Conservation (phyloP, 1,284 basidiomycete species). For the Puccinia triticina region DNA sequence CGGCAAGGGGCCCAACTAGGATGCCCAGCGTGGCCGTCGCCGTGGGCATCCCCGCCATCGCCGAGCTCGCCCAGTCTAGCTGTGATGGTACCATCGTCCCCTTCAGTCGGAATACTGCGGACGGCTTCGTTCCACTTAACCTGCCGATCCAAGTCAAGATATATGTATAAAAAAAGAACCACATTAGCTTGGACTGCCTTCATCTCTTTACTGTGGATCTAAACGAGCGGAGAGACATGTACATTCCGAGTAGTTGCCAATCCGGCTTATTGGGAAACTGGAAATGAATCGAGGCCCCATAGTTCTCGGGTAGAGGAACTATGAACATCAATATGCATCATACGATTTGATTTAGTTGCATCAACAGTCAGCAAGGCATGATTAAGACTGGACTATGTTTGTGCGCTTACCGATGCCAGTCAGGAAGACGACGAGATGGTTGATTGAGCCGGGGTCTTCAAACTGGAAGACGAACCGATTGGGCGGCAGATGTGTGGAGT, state of each 20-base stretch:
- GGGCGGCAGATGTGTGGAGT: conserved; percentile 20
- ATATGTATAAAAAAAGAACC: conserved; percentile 32
- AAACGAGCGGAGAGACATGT: conserved; percentile 59
- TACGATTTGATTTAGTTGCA: neutral
- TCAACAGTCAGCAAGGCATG: too few species aligned
- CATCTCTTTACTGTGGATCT: neutral
- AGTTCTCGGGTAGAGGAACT: conserved; percentile 86
- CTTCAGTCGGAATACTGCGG: conserved; percentile 83
- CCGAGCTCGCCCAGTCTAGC: neutral
- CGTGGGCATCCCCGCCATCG: neutral
- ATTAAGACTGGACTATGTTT: too few species aligned
- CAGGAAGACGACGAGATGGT: conserved; percentile 86
- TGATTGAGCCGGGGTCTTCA: conserved; percentile 74
- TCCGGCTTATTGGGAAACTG: conserved; percentile 75
- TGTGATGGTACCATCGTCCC: conserved; percentile 64
- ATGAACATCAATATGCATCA: conserved; percentile 41
- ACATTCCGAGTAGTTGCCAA: conserved; percentile 86
- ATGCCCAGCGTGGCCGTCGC: conserved; percentile 72
- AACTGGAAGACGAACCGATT: conserved; percentile 73
- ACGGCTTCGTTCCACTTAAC: conserved; percentile 87
- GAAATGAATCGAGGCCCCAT: conserved; percentile 85
- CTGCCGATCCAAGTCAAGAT: conserved; percentile 62
- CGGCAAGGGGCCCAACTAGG: conserved; percentile 66
- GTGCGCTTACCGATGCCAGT: conserved; percentile 71
- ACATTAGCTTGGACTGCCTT: neutral